phyloP scores from a whole-genome alignment of 2,329 filamentous ascomycete genomes.

The Mycosphaerella arachidis region DNA sequence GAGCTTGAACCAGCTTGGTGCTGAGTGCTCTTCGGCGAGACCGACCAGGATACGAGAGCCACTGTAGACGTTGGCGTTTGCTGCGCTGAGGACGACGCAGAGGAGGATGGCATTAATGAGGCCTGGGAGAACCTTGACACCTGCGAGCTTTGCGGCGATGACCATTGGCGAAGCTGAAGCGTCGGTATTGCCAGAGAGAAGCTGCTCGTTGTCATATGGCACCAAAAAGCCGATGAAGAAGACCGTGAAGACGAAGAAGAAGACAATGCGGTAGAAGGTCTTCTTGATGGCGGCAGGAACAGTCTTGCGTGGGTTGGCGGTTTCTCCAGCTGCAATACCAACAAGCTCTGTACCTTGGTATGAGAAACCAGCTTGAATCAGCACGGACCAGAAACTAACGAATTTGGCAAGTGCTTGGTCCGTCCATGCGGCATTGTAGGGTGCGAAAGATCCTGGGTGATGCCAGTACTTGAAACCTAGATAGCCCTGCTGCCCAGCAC shows the following conservation, averaged over 20 bases:
- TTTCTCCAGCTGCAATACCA: conserved; percentile 51
- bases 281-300: conserved; percentile 35
- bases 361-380: conserved; percentile 55
- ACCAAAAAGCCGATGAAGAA: conserved; percentile 36
- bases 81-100: conserved; percentile 63
- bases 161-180: conserved; percentile 61
- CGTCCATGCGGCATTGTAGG: conserved; percentile 22
- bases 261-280: conserved; percentile 35
- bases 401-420: conserved; percentile 31
- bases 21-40: conserved; percentile 56
- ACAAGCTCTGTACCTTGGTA: conserved; percentile 54
- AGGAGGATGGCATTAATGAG: conserved; percentile 70
- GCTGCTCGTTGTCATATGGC: conserved; percentile 32
- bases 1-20: conserved; percentile 52
- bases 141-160: conserved; percentile 58
- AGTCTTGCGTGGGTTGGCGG: conserved; percentile 48
- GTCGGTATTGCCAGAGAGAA: conserved; percentile 37
- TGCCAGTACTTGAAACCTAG: conserved; percentile 54
- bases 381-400: conserved; percentile 52
- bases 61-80: conserved; percentile 65
- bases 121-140: conserved; percentile 56
- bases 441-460: conserved; percentile 37
- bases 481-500: conserved; percentile 50
- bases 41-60: conserved; percentile 65
- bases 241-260: conserved; percentile 36